Evolutionary conservation across 768 basidiomycete genomes (phyloP).

Genomic region (Naganishia antarctica): DNA sequence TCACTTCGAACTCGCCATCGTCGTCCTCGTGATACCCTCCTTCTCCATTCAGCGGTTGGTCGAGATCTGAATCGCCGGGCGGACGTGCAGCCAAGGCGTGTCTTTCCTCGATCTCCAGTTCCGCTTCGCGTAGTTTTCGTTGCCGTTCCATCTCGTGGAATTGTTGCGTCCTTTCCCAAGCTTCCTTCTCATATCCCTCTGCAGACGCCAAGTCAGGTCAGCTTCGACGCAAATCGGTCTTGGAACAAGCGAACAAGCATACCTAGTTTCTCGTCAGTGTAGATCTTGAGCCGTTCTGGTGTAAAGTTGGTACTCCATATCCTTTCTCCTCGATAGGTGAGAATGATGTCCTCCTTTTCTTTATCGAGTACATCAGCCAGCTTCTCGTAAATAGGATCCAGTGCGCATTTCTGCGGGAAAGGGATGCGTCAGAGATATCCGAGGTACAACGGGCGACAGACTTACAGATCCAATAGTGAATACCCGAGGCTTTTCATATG

Average conservation of each 20-base stretch:
- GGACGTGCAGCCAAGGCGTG: not conserved
- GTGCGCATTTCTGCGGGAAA: slow-evolving; percentile 9
- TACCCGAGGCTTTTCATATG: slow-evolving; percentile 13
- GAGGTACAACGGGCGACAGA: not conserved
- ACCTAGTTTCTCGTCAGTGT: slow-evolving; percentile 11
- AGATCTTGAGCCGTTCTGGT: slow-evolving; percentile 15
- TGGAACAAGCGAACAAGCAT: no score
- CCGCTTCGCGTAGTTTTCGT: slow-evolving; percentile 15
- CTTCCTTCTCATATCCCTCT: slow-evolving; percentile 20
- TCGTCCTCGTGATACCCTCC: not conserved
- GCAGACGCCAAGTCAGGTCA: not conserved
- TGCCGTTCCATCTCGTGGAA: not conserved
- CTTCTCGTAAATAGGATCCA: slow-evolving; percentile 15
- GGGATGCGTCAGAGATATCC: not conserved
- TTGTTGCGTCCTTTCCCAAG: slow-evolving; percentile 9
- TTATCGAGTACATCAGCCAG: slow-evolving; percentile 18
- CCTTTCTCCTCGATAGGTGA: slow-evolving; percentile 6
- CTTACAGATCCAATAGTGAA: slow-evolving; percentile 19
- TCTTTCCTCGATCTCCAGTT: slow-evolving; percentile 5
- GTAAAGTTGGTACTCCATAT: slow-evolving; percentile 20
- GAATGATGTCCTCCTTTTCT: slow-evolving; percentile 14
- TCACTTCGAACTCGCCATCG: slow-evolving; percentile 12
- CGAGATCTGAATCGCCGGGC: not conserved
- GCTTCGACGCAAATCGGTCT: not conserved
- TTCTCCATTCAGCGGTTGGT: not conserved